Base-by-base conservation (phyloP, 225 moss, liverwort and hornwort species). In the Marchantia polymorpha region DNA sequence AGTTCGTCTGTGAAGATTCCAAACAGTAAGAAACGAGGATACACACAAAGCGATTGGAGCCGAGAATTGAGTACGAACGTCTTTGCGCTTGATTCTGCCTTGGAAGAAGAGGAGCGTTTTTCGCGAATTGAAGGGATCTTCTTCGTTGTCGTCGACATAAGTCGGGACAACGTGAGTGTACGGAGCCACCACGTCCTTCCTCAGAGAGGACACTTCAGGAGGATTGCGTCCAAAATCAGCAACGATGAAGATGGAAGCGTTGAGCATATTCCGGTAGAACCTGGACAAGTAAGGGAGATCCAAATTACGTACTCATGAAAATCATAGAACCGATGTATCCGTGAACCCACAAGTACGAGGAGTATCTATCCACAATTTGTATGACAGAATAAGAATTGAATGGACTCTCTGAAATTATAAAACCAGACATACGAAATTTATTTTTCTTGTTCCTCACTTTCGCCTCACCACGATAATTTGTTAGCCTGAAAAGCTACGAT, bases 171-270 rank as follows among this genome's bases (percentile, higher is more conserved):
- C 84, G 79, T 96, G 95, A 29, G 81, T 84, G 72, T 96, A 93
- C 71, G 95, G 95, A 9, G 93, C 95, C 78, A 96, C 93, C 64
- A 96, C 85, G 83, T 96, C 95, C 86, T 96, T 96, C 20, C 55
- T 74, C 52, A 96, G 75, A 60, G 87, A 88, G 55, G 93, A 90
- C 70, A 91, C 76, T 25, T 69, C 20, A 72, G 90, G 86, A 26
- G 76, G 12, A 71, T 66, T 88, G 58, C 95, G 90, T 47, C 92
- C 95, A 80, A 96, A 96, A 82, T 96, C 93, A 31, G 90, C 86
- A 54, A 96, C 89, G 51, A 96, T 83, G 30, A 96, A 92, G 30
- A 93, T 92, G 16, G 95, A 92, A 26, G 90, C 83, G 68, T 92
- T 96, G 15, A 96, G 51, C 65, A 83, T 60, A 66, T 96, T 80